Conservation (phyloP, 495 filamentous ascomycete species). For the Gamarada debralockiae region DNA sequence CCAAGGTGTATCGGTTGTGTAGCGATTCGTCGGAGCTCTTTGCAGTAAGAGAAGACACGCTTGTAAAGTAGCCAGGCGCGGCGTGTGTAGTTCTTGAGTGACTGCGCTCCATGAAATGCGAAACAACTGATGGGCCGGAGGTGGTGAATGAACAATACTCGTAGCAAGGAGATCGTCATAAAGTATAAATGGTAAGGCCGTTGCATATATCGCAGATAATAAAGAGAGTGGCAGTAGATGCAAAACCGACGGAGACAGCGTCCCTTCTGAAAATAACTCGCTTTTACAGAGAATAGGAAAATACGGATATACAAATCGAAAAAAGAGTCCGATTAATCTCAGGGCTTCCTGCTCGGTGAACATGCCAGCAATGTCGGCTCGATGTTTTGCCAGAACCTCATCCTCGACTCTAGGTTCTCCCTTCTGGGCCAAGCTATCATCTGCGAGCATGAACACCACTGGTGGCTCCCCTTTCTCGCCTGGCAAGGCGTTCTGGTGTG, state of each 20-base stretch:
- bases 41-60: conserved; percentile 25
- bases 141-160: conserved; percentile 21
- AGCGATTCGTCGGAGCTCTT: conserved; percentile 24
- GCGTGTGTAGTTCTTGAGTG: conserved; percentile 26
- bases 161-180: conserved; percentile 27
- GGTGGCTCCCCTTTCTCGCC: conserved; percentile 22
- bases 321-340: conserved; percentile 23
- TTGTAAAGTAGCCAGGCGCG: conserved; percentile 24
- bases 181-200: conserved; percentile 25
- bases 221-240: conserved; percentile 22
- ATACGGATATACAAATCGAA: conserved; percentile 28
- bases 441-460: conserved; percentile 26
- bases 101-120: conserved; percentile 23
- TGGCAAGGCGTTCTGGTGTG: conserved; percentile 7
- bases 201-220: conserved; percentile 25
- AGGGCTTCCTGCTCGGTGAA: conserved; percentile 25
- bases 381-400: conserved; percentile 18
- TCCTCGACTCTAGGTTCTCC: conserved; percentile 27
- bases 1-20: conserved; percentile 25
- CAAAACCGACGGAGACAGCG: conserved; percentile 14
- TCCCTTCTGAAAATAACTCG: conserved; percentile 15
- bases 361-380: conserved; percentile 19
- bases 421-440: conserved; percentile 25
- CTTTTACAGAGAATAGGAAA: conserved; percentile 25
- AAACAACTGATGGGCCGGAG: conserved; percentile 16